These are phyloP conservation scores for Allantophomopsis cytisporea DNA, from an alignment of 2,329 filamentous ascomycete species.

Conservation along the genomic window DNA sequence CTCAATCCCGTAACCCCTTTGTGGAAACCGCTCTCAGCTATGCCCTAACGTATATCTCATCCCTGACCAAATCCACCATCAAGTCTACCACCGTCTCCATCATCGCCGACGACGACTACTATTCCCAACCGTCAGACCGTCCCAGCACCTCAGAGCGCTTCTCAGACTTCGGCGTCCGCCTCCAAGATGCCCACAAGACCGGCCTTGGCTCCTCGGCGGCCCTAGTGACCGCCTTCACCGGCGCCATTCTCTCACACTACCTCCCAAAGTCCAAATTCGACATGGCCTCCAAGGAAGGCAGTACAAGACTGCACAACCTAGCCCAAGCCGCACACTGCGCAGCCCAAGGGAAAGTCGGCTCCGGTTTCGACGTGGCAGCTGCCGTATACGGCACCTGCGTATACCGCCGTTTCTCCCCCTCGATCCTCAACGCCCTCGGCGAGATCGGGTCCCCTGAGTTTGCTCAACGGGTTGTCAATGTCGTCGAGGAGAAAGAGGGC, in stretches of 20 bases:
- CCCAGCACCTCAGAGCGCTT: conserved; percentile 34
- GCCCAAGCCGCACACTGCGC: conserved; percentile 89
- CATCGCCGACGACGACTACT: conserved; percentile 93
- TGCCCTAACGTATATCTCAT: conserved; percentile 66
- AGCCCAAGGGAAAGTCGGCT: conserved; percentile 92
- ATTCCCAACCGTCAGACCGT: conserved; percentile 51
- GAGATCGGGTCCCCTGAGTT: conserved; percentile 57
- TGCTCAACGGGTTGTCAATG: conserved; percentile 42
- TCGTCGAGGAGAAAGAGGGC: conserved; percentile 47
- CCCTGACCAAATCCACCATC: conserved; percentile 30
- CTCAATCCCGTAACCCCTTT: conserved; percentile 60
- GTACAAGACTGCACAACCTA: conserved; percentile 70
- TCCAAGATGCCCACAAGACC: conserved; percentile 81
- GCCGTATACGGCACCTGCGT: conserved; percentile 85
- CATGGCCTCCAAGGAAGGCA: conserved; percentile 36
- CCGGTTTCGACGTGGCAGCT: conserved; percentile 87
- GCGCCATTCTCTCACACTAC: conserved; percentile 65
- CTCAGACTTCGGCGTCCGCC: conserved; percentile 60
- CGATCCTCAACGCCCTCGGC: conserved; percentile 52
- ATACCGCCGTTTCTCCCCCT: conserved; percentile 85
- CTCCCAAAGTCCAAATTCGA: conserved; percentile 43
- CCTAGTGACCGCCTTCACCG: conserved; percentile 77
- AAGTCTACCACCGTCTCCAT: conserved; percentile 67
- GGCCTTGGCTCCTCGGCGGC: conserved; percentile 91
- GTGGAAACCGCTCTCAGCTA: conserved; percentile 86